Evolutionary conservation across 495 filamentous ascomycete genomes (phyloP), one percentile per base, ranked within the genome.

Genomic region (Hypoxylon cercidicola): DNA sequence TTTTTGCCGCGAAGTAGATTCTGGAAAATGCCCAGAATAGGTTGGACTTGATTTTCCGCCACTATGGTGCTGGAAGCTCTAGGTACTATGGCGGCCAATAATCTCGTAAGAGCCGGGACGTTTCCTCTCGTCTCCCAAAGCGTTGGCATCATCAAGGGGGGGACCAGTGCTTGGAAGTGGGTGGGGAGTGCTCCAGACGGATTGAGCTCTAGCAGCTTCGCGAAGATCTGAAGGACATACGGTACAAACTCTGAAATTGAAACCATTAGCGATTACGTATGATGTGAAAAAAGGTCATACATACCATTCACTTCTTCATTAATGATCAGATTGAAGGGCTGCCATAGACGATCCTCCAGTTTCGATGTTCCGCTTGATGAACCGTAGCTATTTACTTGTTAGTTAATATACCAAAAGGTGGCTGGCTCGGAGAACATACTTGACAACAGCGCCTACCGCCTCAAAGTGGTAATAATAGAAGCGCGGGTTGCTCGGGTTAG

Each of bases 401-500:
- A 64, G 73, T 62, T 9, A 55, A 35, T 3, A 50, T 40, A 15
- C 62, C 12, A 6, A 18, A 45, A 21, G 37, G 7, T 3, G 0
- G 25, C 25, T 11, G 4, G 44, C 11, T 15, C 2, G 40, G 9
- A 9, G 23, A 32, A 61, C 72, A 63, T 73, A 92, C 86, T 89
- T 83, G 56, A 98, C 92, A 45, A 99, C 85, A n/a, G 95, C 93
- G n/a, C 95, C 96, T 44, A 98, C 75, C 1, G 90, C 89, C 76
- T 99, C 96, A 57, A 99, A 99, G 73, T 96, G 92, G 76, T 93
- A 99, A 78, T 99, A 97, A 77, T 96, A 97, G 77, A 99, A 99
- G 13, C 93, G 85, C 1, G 96, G 96, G 76, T 99, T 99, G 77
- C 92, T 96, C 1, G 96, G 96, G 75, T 99, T 99, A 60, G 86